A percentile compares a stretch with the other conserved stretches of the same genome.
Conservation (phyloP, 2,329 filamentous ascomycete genomes). For the Alternaria triticimaculans region DNA sequence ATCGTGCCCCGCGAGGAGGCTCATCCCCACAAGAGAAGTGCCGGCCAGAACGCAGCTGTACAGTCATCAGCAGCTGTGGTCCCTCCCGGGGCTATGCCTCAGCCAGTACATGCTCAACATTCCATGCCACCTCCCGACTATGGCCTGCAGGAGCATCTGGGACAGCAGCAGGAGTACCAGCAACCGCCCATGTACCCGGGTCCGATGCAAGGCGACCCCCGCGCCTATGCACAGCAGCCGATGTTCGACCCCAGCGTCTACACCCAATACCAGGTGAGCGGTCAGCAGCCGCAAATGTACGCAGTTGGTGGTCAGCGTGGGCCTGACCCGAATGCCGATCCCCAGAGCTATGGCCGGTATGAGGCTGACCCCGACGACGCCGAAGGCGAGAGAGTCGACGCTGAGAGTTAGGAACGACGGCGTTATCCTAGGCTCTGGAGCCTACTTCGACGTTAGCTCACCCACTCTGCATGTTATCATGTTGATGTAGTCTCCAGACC, state of each 20-base stretch:
- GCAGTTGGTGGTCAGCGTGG: slow-evolving; percentile 46
- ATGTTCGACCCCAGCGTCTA: slow-evolving; percentile 93
- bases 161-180: slow-evolving; percentile 72
- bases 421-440: background rate
- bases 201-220: slow-evolving; percentile 76
- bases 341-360: slow-evolving; percentile 46
- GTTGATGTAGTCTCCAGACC: background rate
- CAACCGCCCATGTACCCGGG: slow-evolving; percentile 82
- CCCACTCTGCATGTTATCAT: background rate
- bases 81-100: slow-evolving; percentile 46
- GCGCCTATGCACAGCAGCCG: slow-evolving; percentile 76
- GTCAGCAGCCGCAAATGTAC: slow-evolving; percentile 70
- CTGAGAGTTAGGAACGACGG: slow-evolving; percentile 31
- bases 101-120: slow-evolving; percentile 55
- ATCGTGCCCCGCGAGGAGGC: slow-evolving; percentile 97
- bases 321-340: slow-evolving; percentile 47
- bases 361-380: slow-evolving; percentile 50
- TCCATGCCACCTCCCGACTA: slow-evolving; percentile 64
- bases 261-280: slow-evolving; percentile 76
- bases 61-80: slow-evolving; percentile 51
- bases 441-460: background rate
- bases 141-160: slow-evolving; percentile 65
- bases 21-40: slow-evolving; percentile 75
- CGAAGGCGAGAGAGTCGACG: slow-evolving; percentile 50
- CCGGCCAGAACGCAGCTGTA: slow-evolving; percentile 47